Conservation (phyloP, 768 basidiomycete genomes). For the Chlorophyllum brunneum region DNA sequence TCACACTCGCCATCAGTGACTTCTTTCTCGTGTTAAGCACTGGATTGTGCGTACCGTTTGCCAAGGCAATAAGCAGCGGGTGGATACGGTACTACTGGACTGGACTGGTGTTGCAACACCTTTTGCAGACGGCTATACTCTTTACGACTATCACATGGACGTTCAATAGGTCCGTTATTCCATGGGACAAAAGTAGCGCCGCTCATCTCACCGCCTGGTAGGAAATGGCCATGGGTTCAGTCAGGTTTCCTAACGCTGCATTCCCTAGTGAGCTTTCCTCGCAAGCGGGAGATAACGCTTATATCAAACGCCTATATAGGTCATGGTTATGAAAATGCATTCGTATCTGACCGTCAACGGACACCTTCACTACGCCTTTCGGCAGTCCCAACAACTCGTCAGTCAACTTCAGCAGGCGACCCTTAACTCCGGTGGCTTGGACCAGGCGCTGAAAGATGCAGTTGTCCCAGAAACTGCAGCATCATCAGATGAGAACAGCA, state of each 20-base stretch:
- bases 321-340: slow-evolving; percentile 95
- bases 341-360: slow-evolving; percentile 91
- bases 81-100: slow-evolving; percentile 81
- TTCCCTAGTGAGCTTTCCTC: slow-evolving; percentile 54
- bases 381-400: slow-evolving; percentile 42
- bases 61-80: slow-evolving; percentile 67
- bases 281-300: not conserved
- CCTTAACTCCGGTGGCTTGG: slow-evolving; percentile 60
- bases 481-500: slow-evolving; percentile 19
- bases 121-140: slow-evolving; percentile 72
- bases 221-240: slow-evolving; percentile 98
- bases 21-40: slow-evolving; percentile 76
- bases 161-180: slow-evolving; percentile 60
- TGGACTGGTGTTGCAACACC: slow-evolving; percentile 77
- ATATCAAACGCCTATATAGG: slow-evolving; percentile 27
- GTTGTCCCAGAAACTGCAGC: slow-evolving; percentile 31
- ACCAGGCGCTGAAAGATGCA: slow-evolving; percentile 53
- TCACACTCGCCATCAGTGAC: slow-evolving; percentile 81
- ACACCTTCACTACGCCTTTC: slow-evolving; percentile 56
- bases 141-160: slow-evolving; percentile 82
- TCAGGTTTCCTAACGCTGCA: slow-evolving; percentile 88
- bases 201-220: slow-evolving; percentile 22
- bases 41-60: slow-evolving; percentile 78
- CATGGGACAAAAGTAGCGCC: not conserved
- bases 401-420: slow-evolving; percentile 44